These are phyloP conservation scores for Limonium bicolor DNA, from an alignment of 148 eudicot genomes.

Conservation along the genomic window DNA sequence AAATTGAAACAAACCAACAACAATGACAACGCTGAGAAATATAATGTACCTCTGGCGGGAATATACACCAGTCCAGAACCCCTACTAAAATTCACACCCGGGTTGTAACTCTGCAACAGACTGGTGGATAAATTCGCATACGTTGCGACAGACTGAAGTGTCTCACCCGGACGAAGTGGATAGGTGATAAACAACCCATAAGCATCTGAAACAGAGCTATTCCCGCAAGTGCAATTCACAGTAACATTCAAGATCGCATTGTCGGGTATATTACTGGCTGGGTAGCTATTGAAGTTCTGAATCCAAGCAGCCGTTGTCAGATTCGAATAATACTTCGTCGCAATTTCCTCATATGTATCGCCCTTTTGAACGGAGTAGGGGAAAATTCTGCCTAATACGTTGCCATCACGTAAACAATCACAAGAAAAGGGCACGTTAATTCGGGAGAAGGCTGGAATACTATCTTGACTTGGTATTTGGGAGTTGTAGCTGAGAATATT, in stretches of 20 bases:
- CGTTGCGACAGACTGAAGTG: conserved; percentile 21
- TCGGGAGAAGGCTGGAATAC: conserved; percentile 10
- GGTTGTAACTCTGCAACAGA: conserved; percentile 55
- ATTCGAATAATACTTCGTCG: conserved; percentile 26
- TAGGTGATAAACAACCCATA: conserved; percentile 74
- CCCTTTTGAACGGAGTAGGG: conserved; percentile 11
- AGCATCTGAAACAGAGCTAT: conserved; percentile 34
- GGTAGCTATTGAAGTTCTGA: conserved; percentile 24
- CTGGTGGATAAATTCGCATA: conserved; percentile 20
- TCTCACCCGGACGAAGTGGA: conserved; percentile 43
- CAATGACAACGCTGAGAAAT: not conserved
- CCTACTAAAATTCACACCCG: conserved; percentile 25
- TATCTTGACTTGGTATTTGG: conserved; percentile 17
- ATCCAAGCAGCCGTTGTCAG: conserved; percentile 32
- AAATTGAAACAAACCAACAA: not conserved
- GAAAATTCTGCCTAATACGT: conserved; percentile 38
- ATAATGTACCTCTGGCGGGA: conserved; percentile 52
- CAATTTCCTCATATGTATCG: conserved; percentile 31
- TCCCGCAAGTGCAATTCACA: conserved; percentile 78
- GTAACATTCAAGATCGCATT: conserved; percentile 29
- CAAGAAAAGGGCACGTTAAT: conserved; percentile 53
- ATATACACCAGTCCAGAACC: conserved; percentile 54
- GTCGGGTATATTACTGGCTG: conserved; percentile 14
- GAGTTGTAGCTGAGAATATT: conserved; percentile 26
- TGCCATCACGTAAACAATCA: conserved; percentile 28